Evolutionary conservation across 2,329 filamentous ascomycete genomes (phyloP).

Genomic region (Monilinia vaccinii-corymbosi): DNA sequence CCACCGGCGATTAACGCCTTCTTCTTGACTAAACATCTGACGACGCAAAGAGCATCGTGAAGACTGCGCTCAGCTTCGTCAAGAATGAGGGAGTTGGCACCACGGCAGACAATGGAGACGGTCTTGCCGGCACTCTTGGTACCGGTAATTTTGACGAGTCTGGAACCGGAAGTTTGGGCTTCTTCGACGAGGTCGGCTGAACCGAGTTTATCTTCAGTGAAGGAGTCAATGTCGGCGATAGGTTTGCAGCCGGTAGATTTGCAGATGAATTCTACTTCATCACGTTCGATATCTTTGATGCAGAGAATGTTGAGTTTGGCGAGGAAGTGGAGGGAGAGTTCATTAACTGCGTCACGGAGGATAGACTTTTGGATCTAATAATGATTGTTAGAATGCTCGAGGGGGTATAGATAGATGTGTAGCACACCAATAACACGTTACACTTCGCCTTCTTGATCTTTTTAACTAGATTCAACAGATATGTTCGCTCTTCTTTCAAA

Average conservation of each 20-base stretch:
- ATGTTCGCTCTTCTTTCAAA: constrained; percentile 95
- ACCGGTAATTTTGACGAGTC: constrained; percentile 91
- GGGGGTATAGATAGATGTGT: no score
- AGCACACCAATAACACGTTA: constrained; percentile 52
- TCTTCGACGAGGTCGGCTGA: constrained; percentile 92
- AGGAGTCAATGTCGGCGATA: constrained; percentile 95
- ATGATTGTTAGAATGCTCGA: neutral
- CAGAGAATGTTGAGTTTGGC: constrained; percentile 93
- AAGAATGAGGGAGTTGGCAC: constrained; percentile 87
- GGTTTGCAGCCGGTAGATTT: constrained; percentile 99
- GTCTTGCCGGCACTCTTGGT: constrained; percentile 80
- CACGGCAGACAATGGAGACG: constrained; percentile 87
- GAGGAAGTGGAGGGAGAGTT: constrained; percentile 93
- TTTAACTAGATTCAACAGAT: constrained; percentile 97
- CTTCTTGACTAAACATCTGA: constrained; percentile 97
- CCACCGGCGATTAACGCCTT: constrained; percentile 97
- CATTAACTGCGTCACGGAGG: constrained; percentile 93
- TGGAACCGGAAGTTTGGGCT: constrained; percentile 73
- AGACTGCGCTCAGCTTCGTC: constrained; percentile 95
- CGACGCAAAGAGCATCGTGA: constrained; percentile 95
- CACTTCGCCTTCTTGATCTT: constrained; percentile 99
- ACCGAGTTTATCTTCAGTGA: constrained; percentile 96
- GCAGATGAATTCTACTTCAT: constrained; percentile 99
- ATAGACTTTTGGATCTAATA: constrained; percentile 98
- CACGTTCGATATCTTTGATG: constrained; percentile 95